phyloP scores from a whole-genome alignment of 805 yeast genomes.

The Osmozyma mogii region DNA sequence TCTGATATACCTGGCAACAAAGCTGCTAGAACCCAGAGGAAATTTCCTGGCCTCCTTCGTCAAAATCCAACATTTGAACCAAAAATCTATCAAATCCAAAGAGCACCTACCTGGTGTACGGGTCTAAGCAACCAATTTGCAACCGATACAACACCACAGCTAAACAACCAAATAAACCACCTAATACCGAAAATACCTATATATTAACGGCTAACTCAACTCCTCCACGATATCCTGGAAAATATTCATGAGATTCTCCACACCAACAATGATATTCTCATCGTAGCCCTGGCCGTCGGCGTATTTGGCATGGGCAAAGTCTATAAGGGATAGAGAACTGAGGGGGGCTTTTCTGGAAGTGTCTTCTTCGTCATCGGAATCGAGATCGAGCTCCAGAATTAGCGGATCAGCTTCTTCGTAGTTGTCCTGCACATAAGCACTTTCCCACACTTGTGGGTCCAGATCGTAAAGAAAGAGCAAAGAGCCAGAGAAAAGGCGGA shows the following conservation, averaged over 20 bases:
- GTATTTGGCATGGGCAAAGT: slow-evolving; percentile 80
- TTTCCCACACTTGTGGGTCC: slow-evolving; percentile 47
- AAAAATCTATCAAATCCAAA: background rate
- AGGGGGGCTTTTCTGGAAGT: slow-evolving; percentile 16
- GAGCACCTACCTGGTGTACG: too few relatives aligned
- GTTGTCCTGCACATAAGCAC: slow-evolving; percentile 5
- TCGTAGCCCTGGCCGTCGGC: slow-evolving; percentile 63
- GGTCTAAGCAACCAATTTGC: too few relatives aligned
- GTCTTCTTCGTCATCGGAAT: slow-evolving; percentile 14
- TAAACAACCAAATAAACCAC: too few relatives aligned
- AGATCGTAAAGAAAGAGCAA: slow-evolving; percentile 69
- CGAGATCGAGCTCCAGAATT: slow-evolving; percentile 8
- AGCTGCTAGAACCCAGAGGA: too few relatives aligned
- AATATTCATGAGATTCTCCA: slow-evolving; percentile 48
- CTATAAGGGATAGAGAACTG: slow-evolving; percentile 64
- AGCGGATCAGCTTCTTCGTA: slow-evolving; percentile 21
- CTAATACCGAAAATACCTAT: too few relatives aligned
- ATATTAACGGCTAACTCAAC: too few relatives aligned
- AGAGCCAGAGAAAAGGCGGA: slow-evolving; percentile 64
- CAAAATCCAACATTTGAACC: too few relatives aligned
- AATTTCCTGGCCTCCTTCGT: too few relatives aligned
- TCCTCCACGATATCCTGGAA: slow-evolving; percentile 23
- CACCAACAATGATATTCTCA: slow-evolving; percentile 61
- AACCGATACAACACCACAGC: too few relatives aligned
- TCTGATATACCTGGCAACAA: too few relatives aligned